Evolutionary conservation across 768 basidiomycete species (phyloP), one percentile per base, ranked within the genome.

Genomic region (Boletus fagicola): DNA sequence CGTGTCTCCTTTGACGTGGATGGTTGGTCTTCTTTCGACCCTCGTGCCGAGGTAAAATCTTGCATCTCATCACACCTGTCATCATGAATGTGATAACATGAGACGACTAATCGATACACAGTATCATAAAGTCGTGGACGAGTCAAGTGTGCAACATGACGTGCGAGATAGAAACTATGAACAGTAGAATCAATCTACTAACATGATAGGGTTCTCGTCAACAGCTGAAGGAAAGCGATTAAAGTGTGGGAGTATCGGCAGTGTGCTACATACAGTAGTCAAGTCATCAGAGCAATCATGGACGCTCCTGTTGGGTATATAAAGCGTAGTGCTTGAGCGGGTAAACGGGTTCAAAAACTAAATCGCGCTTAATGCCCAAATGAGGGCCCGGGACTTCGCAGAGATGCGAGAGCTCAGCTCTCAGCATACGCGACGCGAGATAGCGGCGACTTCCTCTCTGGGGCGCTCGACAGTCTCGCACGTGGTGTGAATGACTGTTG

Each of bases 141-240:
- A 48, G 31, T 49, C 39, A 48, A 39, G 33, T 13, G 31, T 46
- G 54, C 33, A 49, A 61, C 12, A 38, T 36, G 38, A 22, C 36
- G 51, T 33, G 45, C 28, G 26, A 51, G 49, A 30, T 43, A 38
- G 30, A 36, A 59, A 38, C 24, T 65, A 60, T 67, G 20, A 39
- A 58, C 55, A 53, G 66, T 68, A 67, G 66, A 69, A 59, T 69
- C 68, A 60, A 69, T 68, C 68, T 61, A 69, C 67, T 36, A 65
- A 65, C 39, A 15, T 26, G 20, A 44, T 31, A 43, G 11, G 8
- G 28, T 39, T 33, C 53, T 60, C 35, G 43, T 66, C 38, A 36
- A 59, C 42, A 63, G 40, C 52, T 20, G 30, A 65, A 54, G 22
- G 53, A 54, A 42, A 50, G 36, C 35, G 31, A 60, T 59, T 64